Percentiles rank a stretch among this genome's conserved stretches.
These are phyloP conservation scores for Mycena chlorophos DNA, from an alignment of 768 basidiomycete species.

Conservation along the genomic window DNA sequence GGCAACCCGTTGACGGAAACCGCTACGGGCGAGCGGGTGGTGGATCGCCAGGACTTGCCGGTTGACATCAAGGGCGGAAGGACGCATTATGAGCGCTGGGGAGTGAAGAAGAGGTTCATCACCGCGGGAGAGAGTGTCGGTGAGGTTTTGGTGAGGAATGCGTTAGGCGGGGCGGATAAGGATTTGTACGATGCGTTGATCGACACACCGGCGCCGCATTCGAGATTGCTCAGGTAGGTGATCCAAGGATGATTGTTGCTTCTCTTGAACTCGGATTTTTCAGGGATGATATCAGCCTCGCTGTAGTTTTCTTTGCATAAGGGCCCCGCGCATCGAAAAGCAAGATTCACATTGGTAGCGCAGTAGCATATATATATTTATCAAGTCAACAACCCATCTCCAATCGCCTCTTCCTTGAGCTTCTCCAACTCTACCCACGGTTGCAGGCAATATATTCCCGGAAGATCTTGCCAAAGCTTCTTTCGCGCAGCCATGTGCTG, in stretches of 20 bases:
- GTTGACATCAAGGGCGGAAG: slow-evolving; percentile 35
- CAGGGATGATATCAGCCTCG: too few species aligned
- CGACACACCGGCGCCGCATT: slow-evolving; percentile 36
- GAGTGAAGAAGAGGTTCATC: slow-evolving; percentile 40
- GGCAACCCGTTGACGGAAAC: background rate
- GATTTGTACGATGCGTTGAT: slow-evolving; percentile 45
- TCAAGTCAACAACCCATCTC: too few species aligned
- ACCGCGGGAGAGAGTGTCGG: slow-evolving; percentile 44
- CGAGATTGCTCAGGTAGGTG: slow-evolving; percentile 40
- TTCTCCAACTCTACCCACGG: too few species aligned
- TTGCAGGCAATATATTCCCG: too few species aligned
- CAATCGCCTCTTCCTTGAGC: too few species aligned
- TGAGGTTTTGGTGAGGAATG: slow-evolving; percentile 54
- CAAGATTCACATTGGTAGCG: too few species aligned
- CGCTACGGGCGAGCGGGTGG: background rate
- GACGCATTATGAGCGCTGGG: slow-evolving; percentile 38
- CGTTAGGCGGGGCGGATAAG: slow-evolving; percentile 50
- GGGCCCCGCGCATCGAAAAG: too few species aligned
- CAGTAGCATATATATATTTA: too few species aligned
- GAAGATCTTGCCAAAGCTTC: too few species aligned
- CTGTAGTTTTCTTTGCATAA: too few species aligned
- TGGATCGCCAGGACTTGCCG: slow-evolving; percentile 30
- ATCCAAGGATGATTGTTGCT: too few species aligned
- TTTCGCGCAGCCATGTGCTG: too few species aligned
- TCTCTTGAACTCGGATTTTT: background rate